Evolutionary conservation across 108 stramenopile species (phyloP).

Genomic region (Nitzschia sp.): DNA sequence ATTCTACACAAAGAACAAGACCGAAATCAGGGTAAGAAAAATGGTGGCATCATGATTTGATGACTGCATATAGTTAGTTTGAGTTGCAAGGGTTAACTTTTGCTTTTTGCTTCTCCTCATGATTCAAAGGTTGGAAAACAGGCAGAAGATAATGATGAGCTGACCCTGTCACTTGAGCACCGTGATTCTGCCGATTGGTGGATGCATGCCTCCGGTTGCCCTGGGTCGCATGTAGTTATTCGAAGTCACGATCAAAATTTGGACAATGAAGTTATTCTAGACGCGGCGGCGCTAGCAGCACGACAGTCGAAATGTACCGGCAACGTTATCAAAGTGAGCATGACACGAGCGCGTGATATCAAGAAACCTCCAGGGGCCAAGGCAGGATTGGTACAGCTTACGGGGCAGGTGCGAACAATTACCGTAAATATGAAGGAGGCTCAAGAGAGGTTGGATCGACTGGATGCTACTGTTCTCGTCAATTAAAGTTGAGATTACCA

Average conservation of each 20-base stretch:
- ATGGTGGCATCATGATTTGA: constrained; percentile 1
- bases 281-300: constrained; percentile 85
- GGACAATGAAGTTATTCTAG: constrained; percentile 62
- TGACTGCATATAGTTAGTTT: not conserved
- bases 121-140: constrained; percentile 75
- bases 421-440: constrained; percentile 80
- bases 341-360: constrained; percentile 82
- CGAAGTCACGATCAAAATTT: constrained; percentile 66
- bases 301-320: constrained; percentile 84
- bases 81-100: not conserved
- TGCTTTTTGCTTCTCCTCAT: not conserved
- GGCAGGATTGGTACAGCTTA: constrained; percentile 82
- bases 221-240: constrained; percentile 88
- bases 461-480: constrained; percentile 63
- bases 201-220: constrained; percentile 85
- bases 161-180: constrained; percentile 72
- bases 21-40: constrained; percentile 69
- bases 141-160: constrained; percentile 86
- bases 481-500: constrained; percentile 28
- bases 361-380: constrained; percentile 89
- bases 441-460: constrained; percentile 54
- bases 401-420: constrained; percentile 72
- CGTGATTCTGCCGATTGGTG: constrained; percentile 86
- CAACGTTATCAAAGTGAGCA: constrained; percentile 71
- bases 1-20: constrained; percentile 59